Evolutionary conservation across 2,329 filamentous ascomycete genomes (phyloP), one percentile per base, ranked within the genome.

Genomic region (Cytospora piceicola): DNA sequence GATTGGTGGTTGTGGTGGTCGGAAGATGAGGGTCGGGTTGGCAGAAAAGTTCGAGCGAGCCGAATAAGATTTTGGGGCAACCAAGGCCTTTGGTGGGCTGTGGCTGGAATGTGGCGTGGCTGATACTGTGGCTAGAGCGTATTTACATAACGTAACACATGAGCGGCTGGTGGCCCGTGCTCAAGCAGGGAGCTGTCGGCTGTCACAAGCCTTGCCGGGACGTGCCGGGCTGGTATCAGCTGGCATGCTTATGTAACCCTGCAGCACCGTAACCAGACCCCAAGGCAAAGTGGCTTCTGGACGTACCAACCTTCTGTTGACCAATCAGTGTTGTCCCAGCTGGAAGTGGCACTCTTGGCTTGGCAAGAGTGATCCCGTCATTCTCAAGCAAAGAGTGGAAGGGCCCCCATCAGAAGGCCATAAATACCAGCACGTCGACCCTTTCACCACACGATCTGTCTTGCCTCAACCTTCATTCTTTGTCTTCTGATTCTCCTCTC

Each of bases 1-100:
- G 64, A 36, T 57, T 58, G 58, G 61, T 58, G 54, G 63, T 51
- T 60, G 39, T 64, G 64, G 72, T 75, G 73, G 74, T 67, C 62
- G 68, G 58, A 68, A 58, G 67, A 57, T 51, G 53, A 30, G 29
- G 53, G 58, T 68, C 29, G 56, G 66, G n/a, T 12, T 49, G 46
- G 46, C 46, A 49, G 46, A 49, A 49, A 49, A 49, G 42, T 46
- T 46, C 42, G 42, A 46, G 42, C 42, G 42, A 46, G 42, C 42
- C 42, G 42, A 46, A n/a, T 22, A 20, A 67, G 69, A 69, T 73
- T 71, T 70, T 67, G 67, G 54, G 66, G 66, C 69, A 71, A 69
- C 70, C 71, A 63, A 32, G 53, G 61, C n/a, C 53, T 63, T 63
- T 63, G 61, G 61, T 63, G 61, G 61, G 61, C 42, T 30, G 30